phyloP scores from a whole-genome alignment of 2,329 filamentous ascomycete species.

The Paramyrothecium roridum region DNA sequence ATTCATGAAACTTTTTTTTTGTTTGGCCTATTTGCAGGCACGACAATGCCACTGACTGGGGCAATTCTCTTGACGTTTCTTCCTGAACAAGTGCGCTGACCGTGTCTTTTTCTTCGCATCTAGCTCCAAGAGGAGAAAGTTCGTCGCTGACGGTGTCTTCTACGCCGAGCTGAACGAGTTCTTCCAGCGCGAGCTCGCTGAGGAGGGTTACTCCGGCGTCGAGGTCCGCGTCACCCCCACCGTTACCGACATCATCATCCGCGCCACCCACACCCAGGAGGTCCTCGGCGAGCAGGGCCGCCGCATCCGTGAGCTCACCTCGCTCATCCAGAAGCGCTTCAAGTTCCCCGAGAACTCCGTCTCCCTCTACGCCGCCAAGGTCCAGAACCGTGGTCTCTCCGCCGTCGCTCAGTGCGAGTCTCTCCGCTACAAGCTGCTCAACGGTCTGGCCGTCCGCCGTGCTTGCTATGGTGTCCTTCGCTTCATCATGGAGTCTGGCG shows the following conservation, averaged over 20 bases:
- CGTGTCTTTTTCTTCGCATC: constrained; percentile 6
- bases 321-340: constrained; percentile 99
- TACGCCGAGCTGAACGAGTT: constrained; percentile 99
- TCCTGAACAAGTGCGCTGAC: constrained; percentile 9
- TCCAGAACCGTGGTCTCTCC: constrained; percentile 99
- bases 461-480: constrained; percentile 99
- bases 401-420: constrained; percentile 99
- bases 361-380: constrained; percentile 99
- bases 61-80: constrained; percentile 1
- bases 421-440: constrained; percentile 99
- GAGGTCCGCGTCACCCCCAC: constrained; percentile 99
- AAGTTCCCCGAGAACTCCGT: constrained; percentile 99
- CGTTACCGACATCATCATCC: constrained; percentile 99
- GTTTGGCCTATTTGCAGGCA: not conserved
- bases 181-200: constrained; percentile 99
- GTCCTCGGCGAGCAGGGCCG: constrained; percentile 99
- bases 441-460: constrained; percentile 96
- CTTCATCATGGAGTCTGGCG: constrained; percentile 99
- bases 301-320: constrained; percentile 99
- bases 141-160: constrained; percentile 98
- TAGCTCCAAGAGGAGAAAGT: constrained; percentile 92
- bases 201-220: constrained; percentile 99
- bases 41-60: not conserved
- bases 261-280: constrained; percentile 99
- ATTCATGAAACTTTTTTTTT: not conserved